A percentile compares a stretch with the other conserved stretches of the same genome.
phyloP scores from a whole-genome alignment of 495 filamentous ascomycete genomes.

The Talaromyces ruber region DNA sequence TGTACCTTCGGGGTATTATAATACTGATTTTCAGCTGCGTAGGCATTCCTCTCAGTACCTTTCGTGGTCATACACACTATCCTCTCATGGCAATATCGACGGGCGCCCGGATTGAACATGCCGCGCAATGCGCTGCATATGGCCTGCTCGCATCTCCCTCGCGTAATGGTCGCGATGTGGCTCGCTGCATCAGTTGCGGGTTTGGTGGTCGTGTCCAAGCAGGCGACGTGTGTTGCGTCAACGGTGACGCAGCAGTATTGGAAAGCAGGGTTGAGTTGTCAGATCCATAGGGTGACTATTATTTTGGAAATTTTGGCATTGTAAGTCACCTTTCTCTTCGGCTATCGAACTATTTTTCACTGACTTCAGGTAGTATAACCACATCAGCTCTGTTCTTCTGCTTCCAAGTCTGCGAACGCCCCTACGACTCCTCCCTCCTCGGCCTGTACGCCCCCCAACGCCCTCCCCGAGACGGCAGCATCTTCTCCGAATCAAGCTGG shows the following conservation, averaged over 20 bases:
- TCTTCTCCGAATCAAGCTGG: slow-evolving; percentile 30
- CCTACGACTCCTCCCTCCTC: slow-evolving; percentile 34
- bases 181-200: slow-evolving; percentile 32
- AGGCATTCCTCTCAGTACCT: slow-evolving; percentile 33
- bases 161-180: slow-evolving; percentile 30
- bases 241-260: slow-evolving; percentile 21
- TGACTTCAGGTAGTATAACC: slow-evolving; percentile 20
- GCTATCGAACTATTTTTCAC: background rate
- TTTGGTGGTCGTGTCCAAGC: slow-evolving; percentile 32
- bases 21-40: background rate
- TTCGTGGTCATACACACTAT: slow-evolving; percentile 33
- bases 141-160: slow-evolving; percentile 30
- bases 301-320: slow-evolving; percentile 29
- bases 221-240: slow-evolving; percentile 28
- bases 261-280: slow-evolving; percentile 33
- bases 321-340: slow-evolving; percentile 16
- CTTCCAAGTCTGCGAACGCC: slow-evolving; percentile 30
- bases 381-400: slow-evolving; percentile 34
- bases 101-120: slow-evolving; percentile 24
- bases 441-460: slow-evolving; percentile 23
- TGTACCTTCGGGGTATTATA: background rate
- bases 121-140: slow-evolving; percentile 28
- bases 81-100: slow-evolving; percentile 38
- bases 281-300: slow-evolving; percentile 28
- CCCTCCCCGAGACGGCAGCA: slow-evolving; percentile 21